Evolutionary conservation across 192 early-diverging fungal genomes (phyloP), one percentile per base, ranked within the genome.

Genomic region (Ramicandelaber brevisporus): DNA sequence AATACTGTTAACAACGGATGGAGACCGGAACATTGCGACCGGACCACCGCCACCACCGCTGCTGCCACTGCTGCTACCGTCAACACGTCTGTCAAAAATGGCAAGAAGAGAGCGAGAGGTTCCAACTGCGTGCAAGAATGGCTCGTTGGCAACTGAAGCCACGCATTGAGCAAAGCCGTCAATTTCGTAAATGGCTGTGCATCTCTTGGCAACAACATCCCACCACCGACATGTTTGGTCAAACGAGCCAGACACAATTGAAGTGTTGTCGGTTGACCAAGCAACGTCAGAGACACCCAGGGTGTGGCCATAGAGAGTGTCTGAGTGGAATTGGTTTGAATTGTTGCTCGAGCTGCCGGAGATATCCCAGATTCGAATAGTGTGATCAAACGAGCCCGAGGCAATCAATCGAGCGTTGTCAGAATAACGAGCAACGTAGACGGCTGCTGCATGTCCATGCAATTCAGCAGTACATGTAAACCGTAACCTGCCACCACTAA

Each of bases 321-420:
- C 6, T 18, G 10, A 7, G 5, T 9, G 13, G 25, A 29, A 1
- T 11, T 36, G 1, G 12, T 37, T 37, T 1, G 20, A 9, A 31
- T 7, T 26, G 34, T 39, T 27, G 0, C 11, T 8, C 29, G 1
- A 6, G 10, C 6, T n/a, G 21, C 5, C 35, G 14, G 14, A 31
- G 4, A 47, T 52, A 41, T 90, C 85, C 84, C 85, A 95, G 19
- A 95, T 61, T 29, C 82, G 59, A 19, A 95, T 68, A 5, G 82
- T 76, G 48, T 80, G 78, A 55, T 95, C 89, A 57, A 95, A 90
- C 6, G 82, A 87, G 3, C 84, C 89, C 4, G 86, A 80, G 3
- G 75, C 82, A 3, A 95, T 50, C 20, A 72, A 65, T 17, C 63
- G 61, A 13, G 78, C 82, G 29, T 68, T 61, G 3, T 72, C 78